Percentiles rank a stretch among this genome's conserved stretches.
These are phyloP conservation scores for Pseudoturritis turrita DNA, from an alignment of 345 rosid genomes.

Conservation along the genomic window DNA sequence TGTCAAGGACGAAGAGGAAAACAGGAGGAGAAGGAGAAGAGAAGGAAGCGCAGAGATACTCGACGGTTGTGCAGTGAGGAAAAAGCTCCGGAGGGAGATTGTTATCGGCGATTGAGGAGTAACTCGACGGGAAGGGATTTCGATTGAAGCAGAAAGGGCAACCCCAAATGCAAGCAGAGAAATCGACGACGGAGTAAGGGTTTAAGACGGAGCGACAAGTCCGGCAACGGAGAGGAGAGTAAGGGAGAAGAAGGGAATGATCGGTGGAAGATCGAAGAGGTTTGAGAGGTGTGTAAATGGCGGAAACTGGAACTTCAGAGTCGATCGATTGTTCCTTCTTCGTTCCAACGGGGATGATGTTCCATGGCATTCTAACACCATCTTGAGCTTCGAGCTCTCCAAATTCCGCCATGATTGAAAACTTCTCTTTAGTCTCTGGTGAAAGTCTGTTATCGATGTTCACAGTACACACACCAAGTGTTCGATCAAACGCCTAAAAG, in stretches of 20 bases:
- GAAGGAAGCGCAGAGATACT: conserved; percentile 48
- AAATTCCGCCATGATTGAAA: conserved; percentile 52
- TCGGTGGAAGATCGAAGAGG: conserved; percentile 34
- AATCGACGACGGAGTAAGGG: conserved; percentile 79
- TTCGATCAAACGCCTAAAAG: conserved; percentile 1
- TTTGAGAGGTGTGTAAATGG: conserved; percentile 77
- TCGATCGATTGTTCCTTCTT: conserved; percentile 54
- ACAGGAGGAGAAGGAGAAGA: conserved; percentile 56
- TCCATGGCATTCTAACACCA: conserved; percentile 83
- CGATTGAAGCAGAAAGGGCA: conserved; percentile 94
- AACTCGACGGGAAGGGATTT: conserved; percentile 73
- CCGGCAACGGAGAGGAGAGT: conserved; percentile 91
- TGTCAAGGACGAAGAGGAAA: conserved; percentile 76
- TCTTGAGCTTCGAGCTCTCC: conserved; percentile 68
- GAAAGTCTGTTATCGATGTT: background rate
- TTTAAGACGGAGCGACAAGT: conserved; percentile 83
- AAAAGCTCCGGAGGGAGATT: conserved; percentile 92
- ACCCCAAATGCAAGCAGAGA: conserved; percentile 78
- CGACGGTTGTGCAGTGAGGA: conserved; percentile 81
- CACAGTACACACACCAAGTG: background rate
- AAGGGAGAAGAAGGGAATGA: conserved; percentile 59
- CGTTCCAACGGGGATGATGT: conserved; percentile 66
- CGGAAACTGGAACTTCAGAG: conserved; percentile 80
- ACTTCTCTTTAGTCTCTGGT: background rate
- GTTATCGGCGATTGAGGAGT: conserved; percentile 70